Conservation (phyloP, 257 asterid genomes). For the Rhazya stricta region DNA sequence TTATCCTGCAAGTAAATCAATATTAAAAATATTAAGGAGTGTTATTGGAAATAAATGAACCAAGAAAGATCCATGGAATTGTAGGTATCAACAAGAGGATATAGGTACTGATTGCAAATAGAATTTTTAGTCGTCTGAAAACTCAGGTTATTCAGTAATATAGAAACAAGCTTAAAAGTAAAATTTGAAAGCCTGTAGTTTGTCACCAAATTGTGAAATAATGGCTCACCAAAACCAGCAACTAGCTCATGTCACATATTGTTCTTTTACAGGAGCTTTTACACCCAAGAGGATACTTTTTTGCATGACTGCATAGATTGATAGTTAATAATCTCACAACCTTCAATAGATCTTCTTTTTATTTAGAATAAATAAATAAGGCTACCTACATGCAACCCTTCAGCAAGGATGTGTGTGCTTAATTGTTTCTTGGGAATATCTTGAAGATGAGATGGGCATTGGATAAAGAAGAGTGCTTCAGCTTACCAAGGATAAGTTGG, state of each 20-base stretch:
- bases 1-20: constrained; percentile 54
- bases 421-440: not conserved
- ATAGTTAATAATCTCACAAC: not conserved
- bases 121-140: not conserved
- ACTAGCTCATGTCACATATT: not conserved
- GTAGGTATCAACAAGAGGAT: not conserved
- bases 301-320: not conserved
- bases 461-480: not conserved
- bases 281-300: not conserved
- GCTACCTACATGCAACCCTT: not conserved
- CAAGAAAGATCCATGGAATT: not conserved
- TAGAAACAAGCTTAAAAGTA: not conserved
- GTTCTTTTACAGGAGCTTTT: not conserved
- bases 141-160: not conserved
- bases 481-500: not conserved
- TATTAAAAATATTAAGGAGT: constrained; percentile 15
- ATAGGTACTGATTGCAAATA: not conserved
- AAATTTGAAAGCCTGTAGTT: not conserved
- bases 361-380: not conserved
- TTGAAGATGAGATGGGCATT: not conserved
- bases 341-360: not conserved
- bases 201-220: not conserved
- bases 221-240: not conserved
- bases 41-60: not conserved
- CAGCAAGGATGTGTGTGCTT: not conserved